Base-by-base conservation (phyloP, 1,284 basidiomycete species). In the Cystobasidium pallidum region DNA sequence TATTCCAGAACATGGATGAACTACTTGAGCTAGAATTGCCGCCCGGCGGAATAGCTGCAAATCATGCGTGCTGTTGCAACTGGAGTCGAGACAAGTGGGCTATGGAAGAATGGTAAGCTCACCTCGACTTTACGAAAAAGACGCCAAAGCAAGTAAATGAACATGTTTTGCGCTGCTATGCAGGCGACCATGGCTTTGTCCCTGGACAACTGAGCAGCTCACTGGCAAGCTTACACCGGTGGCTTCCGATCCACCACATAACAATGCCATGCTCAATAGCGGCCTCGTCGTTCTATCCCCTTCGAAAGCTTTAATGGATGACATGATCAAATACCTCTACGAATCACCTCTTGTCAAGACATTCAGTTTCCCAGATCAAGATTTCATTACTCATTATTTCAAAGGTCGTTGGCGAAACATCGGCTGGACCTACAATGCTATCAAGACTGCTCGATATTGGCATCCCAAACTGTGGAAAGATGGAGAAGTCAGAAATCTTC, bases 21-120 rank as follows among this genome's bases (percentile, higher is more conserved):
- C 84, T 98, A 62, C 88, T 97, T 83, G 84, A 88, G 26, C 62
- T 73, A 26, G 65, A 61, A n/a, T 77, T 91, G 32, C 84, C 87
- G 11, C 61, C 79, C 26, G 89, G 87, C 76, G 86, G 88, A 81
- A 94, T 98, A 72, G 92, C 91, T 2, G 92, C 92, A 0, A 86
- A 84, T 0, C 94, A 94, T 75, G 94, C 88, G 8, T 98, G 94
- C 79, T 89, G 93, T 0, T 98, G 94, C 84, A 98, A 98, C 80
- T 94, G 94, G 10, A 86, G 88, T 57, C 54, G 65, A 21, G 64
- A 66, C 36, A 55, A 58, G 32, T 73, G 72, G 72, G 72, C 72
- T 17, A 41, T 52, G 57, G 72, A 62, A 36, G 58, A 67, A 49
- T 73, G 72, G 72, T 67, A 30, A 45, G 72, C 21, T 26, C 19